Conservation (phyloP, 2,329 filamentous ascomycete genomes). For the Colletotrichum musae region DNA sequence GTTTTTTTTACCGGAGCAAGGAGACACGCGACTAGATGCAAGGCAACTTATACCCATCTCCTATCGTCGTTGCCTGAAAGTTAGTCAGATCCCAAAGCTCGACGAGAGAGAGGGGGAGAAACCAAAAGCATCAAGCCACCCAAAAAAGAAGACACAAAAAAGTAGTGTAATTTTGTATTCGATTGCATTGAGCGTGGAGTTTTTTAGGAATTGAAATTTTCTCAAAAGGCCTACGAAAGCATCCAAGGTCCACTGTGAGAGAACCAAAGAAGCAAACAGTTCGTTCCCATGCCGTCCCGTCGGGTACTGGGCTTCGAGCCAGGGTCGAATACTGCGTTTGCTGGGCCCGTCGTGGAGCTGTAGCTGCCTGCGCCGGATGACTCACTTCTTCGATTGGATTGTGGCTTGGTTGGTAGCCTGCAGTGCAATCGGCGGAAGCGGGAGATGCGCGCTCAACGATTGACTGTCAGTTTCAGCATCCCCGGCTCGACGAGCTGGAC, state of each 20-base stretch:
- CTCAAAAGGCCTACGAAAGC: constrained; percentile 20
- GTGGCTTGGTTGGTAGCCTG: constrained; percentile 2
- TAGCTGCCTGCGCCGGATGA: background rate
- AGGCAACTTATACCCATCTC: constrained; percentile 40
- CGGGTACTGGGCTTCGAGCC: no score
- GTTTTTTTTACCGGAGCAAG: constrained; percentile 7
- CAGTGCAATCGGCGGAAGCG: constrained; percentile 9
- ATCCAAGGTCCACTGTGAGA: constrained; percentile 3
- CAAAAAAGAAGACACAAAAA: constrained; percentile 20
- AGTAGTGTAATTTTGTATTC: constrained; percentile 32
- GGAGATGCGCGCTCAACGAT: background rate
- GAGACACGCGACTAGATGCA: constrained; percentile 38
- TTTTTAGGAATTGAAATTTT: constrained; percentile 37
- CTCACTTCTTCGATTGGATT: constrained; percentile 5
- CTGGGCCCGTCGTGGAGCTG: constrained; percentile 5
- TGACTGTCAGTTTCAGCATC: background rate
- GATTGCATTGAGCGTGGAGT: constrained; percentile 40
- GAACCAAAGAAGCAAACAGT: background rate
- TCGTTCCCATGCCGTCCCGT: no score
- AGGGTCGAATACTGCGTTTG: background rate
- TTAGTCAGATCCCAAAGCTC: constrained; percentile 31
- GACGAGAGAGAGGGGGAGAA: constrained; percentile 15
- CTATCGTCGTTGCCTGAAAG: constrained; percentile 34
- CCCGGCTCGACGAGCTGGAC: constrained; percentile 14
- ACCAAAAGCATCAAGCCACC: background rate